phyloP scores from a whole-genome alignment of 371 early-diverging fungal genomes.

The Mitosporidium daphniae region DNA sequence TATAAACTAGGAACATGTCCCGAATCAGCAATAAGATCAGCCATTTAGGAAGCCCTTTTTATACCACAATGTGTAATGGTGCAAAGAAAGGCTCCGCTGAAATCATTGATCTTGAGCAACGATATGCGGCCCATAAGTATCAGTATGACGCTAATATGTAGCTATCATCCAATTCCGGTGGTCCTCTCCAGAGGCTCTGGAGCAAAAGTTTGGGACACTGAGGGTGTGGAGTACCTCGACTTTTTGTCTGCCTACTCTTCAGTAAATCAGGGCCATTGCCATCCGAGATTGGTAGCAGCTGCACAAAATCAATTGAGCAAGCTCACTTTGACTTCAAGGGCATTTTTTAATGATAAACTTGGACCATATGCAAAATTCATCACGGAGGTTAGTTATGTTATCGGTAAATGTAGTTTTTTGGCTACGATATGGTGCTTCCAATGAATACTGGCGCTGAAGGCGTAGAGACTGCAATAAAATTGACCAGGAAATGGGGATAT shows the following conservation, averaged over 20 bases:
- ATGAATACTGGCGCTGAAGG: slow-evolving; percentile 94
- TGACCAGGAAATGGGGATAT: slow-evolving; percentile 87
- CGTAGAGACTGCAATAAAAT: slow-evolving; percentile 82
- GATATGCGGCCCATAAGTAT: too few species aligned
- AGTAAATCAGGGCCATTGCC: slow-evolving; percentile 82
- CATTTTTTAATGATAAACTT: slow-evolving; percentile 70
- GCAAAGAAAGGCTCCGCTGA: too few species aligned
- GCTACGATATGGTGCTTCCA: slow-evolving; percentile 76
- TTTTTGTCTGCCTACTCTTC: slow-evolving; percentile 79
- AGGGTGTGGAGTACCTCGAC: slow-evolving; percentile 66
- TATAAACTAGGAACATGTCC: too few species aligned
- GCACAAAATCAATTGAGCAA: slow-evolving; percentile 44
- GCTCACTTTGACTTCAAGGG: slow-evolving; percentile 50
- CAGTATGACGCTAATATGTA: too few species aligned
- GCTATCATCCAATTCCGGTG: slow-evolving; percentile 80
- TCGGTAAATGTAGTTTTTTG: slow-evolving; percentile 43
- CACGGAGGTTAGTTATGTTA: slow-evolving; percentile 27
- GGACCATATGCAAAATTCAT: slow-evolving; percentile 53
- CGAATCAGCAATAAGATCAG: too few species aligned
- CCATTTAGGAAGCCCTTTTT: too few species aligned
- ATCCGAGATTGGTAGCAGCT: slow-evolving; percentile 65
- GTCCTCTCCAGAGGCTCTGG: slow-evolving; percentile 61
- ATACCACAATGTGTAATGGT: too few species aligned
- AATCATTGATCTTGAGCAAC: too few species aligned
- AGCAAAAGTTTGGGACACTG: slow-evolving; percentile 60